These are phyloP conservation scores for Dinochytrium kinnereticum DNA, from an alignment of 371 early-diverging fungal species.

Conservation along the genomic window DNA sequence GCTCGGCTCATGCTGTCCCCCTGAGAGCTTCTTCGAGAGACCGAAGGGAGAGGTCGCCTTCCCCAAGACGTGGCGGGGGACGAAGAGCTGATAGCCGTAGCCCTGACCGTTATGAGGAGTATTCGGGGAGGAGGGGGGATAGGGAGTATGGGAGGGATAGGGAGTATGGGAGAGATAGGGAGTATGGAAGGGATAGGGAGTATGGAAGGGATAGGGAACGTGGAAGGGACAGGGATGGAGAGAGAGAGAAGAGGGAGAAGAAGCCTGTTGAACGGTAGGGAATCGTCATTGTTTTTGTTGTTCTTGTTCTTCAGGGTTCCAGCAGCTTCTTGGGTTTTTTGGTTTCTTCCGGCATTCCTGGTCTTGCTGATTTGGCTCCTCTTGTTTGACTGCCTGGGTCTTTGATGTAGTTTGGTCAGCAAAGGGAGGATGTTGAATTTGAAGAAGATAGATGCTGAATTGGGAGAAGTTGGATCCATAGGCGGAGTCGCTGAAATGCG, in stretches of 20 bases:
- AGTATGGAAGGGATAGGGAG: constrained; percentile 3
- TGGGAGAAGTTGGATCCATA: too few relatives aligned
- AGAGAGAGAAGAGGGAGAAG: constrained; percentile 5
- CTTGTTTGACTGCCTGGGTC: too few relatives aligned
- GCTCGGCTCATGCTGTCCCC: neutral
- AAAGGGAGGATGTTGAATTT: too few relatives aligned
- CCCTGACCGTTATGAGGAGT: constrained; percentile 7
- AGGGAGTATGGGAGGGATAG: constrained; percentile 13
- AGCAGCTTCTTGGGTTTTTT: neutral
- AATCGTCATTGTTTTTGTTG: too few relatives aligned
- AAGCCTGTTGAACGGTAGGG: constrained; percentile 15
- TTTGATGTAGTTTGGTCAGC: too few relatives aligned
- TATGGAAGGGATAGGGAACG: constrained; percentile 10
- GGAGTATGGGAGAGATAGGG: neutral
- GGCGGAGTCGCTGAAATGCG: too few relatives aligned
- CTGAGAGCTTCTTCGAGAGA: neutral
- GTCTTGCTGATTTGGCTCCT: too few relatives aligned
- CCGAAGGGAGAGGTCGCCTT: neutral
- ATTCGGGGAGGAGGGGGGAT: neutral
- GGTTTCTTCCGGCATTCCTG: too few relatives aligned
- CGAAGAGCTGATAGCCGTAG: too few relatives aligned
- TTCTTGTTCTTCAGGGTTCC: too few relatives aligned
- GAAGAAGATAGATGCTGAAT: too few relatives aligned
- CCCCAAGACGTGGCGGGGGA: constrained; percentile 3
- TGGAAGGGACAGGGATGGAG: constrained; percentile 18